Evolutionary conservation across 371 early-diverging fungal genomes (phyloP), one percentile per base, ranked within the genome.

Genomic region (Apophysomyces variabilis): DNA sequence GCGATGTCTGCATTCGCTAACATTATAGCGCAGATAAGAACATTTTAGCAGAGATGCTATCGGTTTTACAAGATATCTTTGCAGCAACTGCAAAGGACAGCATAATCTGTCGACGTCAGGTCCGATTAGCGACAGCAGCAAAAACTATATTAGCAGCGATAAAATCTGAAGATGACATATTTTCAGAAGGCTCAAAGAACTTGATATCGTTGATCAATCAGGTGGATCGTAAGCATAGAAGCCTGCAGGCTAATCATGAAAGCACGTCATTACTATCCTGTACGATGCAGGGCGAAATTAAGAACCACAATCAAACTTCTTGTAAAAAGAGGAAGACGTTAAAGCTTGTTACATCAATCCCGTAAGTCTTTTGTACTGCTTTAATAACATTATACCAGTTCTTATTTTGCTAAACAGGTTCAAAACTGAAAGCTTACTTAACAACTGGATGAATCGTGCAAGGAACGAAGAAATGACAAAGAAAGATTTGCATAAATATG

Each of bases 401-500:
- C 54, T 50, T 2, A 50, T 21, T 18, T 21, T n/a, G 9, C 9
- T 5, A 50, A 9, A 21, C 11, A 41, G 43, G 7, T 0, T 50
- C 38, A 38, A 18, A 7, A 14, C 16, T 38, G 0, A 50, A 32
- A 32, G 38, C 1, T 21, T 50, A 26, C 18, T 14, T 37, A 59
- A 14, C 65, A 46, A 39, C 50, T 65, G 50, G 18, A 58, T 14
- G 37, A 65, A 37, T 14, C 47, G 14, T 39, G 46, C 35, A 44
- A 7, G 7, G 3, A 45, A n/a, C 7, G 35, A 8, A 57, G 16
- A 26, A 8, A 64, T 18, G 39, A 58, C 6, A 41, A 46, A 46
- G 21, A 37, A 16, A 37, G 36, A 60, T n/a, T 35, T 13, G 3
- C 72, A 72, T 39, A 16, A 65, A 21, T 44, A 65, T 59, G 63